Conservation (phyloP, 768 basidiomycete species). For the Lactarius sp. region DNA sequence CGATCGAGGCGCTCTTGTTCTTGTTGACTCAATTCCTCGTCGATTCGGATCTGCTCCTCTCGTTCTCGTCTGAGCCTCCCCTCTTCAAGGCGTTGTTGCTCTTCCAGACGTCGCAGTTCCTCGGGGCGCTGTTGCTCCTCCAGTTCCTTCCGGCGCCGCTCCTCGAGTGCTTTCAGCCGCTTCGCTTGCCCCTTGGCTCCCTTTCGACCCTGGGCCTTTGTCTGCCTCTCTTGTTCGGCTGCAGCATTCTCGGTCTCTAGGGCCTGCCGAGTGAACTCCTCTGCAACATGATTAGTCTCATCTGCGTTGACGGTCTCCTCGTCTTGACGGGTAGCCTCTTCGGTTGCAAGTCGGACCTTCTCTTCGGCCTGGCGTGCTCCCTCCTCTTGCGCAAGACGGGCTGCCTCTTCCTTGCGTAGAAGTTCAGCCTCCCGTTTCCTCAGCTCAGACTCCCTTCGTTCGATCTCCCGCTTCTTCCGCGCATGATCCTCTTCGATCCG, state of each 20-base stretch:
- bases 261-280: not conserved
- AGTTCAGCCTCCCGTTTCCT: slow-evolving; percentile 14
- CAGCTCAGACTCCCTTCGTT: slow-evolving; percentile 8
- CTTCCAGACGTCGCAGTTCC: no score
- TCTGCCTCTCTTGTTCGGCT: no score
- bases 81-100: slow-evolving; percentile 29
- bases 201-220: not conserved
- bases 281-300: not conserved
- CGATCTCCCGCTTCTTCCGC: no score
- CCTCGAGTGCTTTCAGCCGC: slow-evolving; percentile 23
- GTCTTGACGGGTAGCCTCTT: slow-evolving; percentile 1
- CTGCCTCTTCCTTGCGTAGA: not conserved
- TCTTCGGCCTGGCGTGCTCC: no score
- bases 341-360: not conserved
- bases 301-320: slow-evolving; percentile 7
- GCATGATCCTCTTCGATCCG: no score
- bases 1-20: no score
- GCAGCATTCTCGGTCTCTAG: not conserved
- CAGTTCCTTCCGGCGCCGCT: slow-evolving; percentile 13
- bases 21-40: no score
- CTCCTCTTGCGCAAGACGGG: not conserved
- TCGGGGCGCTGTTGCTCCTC: not conserved
- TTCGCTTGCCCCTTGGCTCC: slow-evolving; percentile 16
- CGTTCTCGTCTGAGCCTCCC: not conserved
- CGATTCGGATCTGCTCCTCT: no score